phyloP scores from a whole-genome alignment of 257 asterid species.

The Apocynum venetum region DNA sequence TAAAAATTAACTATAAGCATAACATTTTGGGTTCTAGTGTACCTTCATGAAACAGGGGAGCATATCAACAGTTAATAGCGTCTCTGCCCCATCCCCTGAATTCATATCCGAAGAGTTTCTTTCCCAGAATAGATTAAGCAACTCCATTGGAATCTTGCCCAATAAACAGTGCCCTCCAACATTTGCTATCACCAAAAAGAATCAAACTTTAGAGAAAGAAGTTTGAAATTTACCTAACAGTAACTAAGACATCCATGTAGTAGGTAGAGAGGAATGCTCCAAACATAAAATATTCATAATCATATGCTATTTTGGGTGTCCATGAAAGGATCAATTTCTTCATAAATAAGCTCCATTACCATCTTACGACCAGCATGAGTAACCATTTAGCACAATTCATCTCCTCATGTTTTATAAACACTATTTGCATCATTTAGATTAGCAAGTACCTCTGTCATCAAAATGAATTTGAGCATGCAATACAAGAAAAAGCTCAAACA shows the following conservation, averaged over 20 bases:
- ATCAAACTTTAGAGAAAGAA: constrained; percentile 3
- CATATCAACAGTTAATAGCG: constrained; percentile 76
- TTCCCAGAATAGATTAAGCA: constrained; percentile 76
- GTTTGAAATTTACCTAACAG: background rate
- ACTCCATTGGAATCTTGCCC: constrained; percentile 87
- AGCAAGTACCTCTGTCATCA: background rate
- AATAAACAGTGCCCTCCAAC: constrained; percentile 68
- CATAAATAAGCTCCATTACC: background rate
- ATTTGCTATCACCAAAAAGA: constrained; percentile 48
- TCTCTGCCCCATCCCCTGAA: constrained; percentile 84
- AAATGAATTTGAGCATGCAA: background rate
- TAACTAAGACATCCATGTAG: background rate
- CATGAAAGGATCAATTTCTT: background rate
- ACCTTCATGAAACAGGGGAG: constrained; percentile 82
- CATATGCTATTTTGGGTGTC: background rate
- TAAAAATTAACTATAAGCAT: background rate
- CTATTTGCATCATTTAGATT: background rate
- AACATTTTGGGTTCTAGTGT: constrained; percentile 3
- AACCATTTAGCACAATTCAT: background rate
- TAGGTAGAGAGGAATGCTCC: background rate
- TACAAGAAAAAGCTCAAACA: background rate
- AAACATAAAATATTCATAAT: background rate
- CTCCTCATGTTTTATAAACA: background rate
- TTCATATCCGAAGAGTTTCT: constrained; percentile 65
- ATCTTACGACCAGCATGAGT: background rate